Evolutionary conservation across 2,329 filamentous ascomycete species (phyloP).

Genomic region (Xylariaceae sp.): DNA sequence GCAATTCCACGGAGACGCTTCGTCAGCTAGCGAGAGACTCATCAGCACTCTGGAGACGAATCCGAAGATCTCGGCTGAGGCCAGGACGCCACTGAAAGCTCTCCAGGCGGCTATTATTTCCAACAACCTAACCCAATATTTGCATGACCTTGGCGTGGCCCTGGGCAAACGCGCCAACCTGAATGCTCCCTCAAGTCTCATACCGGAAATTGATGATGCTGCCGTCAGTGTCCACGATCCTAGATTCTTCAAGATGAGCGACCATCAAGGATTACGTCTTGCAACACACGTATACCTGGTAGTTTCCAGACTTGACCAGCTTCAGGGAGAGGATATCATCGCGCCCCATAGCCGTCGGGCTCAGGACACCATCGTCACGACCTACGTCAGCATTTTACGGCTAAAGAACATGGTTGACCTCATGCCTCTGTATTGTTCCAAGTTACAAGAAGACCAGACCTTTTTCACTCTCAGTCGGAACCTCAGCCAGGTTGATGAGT

Average conservation of each 20-base stretch:
- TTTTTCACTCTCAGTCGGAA: slow-evolving; percentile 71
- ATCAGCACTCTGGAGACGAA: slow-evolving; percentile 55
- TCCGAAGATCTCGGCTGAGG: slow-evolving; percentile 50
- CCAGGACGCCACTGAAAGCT: slow-evolving; percentile 62
- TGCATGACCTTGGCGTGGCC: slow-evolving; percentile 53
- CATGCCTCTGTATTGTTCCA: slow-evolving; percentile 83
- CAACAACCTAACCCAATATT: slow-evolving; percentile 51
- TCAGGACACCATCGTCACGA: slow-evolving; percentile 71
- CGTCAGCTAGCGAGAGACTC: slow-evolving; percentile 51
- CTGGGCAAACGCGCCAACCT: slow-evolving; percentile 45
- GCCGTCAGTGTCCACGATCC: slow-evolving; percentile 35
- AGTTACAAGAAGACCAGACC: slow-evolving; percentile 59
- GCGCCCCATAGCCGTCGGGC: slow-evolving; percentile 38
- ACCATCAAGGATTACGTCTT: slow-evolving; percentile 62
- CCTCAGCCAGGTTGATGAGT: slow-evolving; percentile 65
- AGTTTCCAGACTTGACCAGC: slow-evolving; percentile 59
- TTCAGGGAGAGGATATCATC: slow-evolving; percentile 39
- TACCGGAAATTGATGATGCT: slow-evolving; percentile 33
- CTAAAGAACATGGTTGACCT: slow-evolving; percentile 67
- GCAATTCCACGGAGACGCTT: slow-evolving; percentile 53
- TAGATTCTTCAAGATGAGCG: slow-evolving; percentile 49
- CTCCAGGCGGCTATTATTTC: slow-evolving; percentile 72
- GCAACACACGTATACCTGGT: slow-evolving; percentile 62
- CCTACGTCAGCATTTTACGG: slow-evolving; percentile 76
- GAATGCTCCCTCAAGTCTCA: slow-evolving; percentile 37